These are phyloP conservation scores for Glycine soja DNA, from an alignment of 306 rosid species.

Conservation along the genomic window DNA sequence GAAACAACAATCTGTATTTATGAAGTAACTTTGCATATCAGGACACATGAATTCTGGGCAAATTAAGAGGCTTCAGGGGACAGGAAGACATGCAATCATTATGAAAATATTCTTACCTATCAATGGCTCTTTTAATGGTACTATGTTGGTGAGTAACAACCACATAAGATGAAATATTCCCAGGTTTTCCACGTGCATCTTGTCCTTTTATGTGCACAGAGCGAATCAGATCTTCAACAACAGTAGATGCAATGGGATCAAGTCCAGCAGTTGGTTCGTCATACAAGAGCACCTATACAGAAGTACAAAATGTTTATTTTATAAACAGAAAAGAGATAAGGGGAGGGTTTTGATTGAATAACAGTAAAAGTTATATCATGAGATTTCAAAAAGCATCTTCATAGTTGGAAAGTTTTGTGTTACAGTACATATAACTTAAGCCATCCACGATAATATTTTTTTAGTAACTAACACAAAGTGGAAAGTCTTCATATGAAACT, in stretches of 20 bases:
- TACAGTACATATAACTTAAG: constrained; percentile 28
- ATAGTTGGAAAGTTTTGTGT: constrained; percentile 8
- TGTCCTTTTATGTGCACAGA: constrained; percentile 87
- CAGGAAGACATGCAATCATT: constrained; percentile 21
- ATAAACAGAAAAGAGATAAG: constrained; percentile 11
- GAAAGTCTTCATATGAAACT: constrained; percentile 12
- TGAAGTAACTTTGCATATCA: constrained; percentile 35
- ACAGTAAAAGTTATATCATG: constrained; percentile 8
- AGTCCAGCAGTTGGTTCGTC: constrained; percentile 99
- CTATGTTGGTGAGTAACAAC: constrained; percentile 99
- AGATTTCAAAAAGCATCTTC: constrained; percentile 15
- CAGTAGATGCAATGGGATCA: constrained; percentile 99
- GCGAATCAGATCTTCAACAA: constrained; percentile 97
- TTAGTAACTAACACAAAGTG: too few relatives aligned
- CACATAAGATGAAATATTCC: constrained; percentile 86
- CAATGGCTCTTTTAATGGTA: constrained; percentile 94
- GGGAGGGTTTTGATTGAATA: constrained; percentile 7
- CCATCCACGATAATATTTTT: constrained; percentile 15
- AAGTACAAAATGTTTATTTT: constrained; percentile 34
- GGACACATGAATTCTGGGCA: constrained; percentile 15
- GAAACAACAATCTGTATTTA: constrained; percentile 78
- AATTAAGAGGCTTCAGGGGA: constrained; percentile 3
- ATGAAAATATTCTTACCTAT: constrained; percentile 65
- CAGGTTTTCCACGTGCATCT: constrained; percentile 73
- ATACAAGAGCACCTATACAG: constrained; percentile 82